Evolutionary conservation across 1,139 yeast species (phyloP).

Genomic region (Blastobotrys elegans): DNA sequence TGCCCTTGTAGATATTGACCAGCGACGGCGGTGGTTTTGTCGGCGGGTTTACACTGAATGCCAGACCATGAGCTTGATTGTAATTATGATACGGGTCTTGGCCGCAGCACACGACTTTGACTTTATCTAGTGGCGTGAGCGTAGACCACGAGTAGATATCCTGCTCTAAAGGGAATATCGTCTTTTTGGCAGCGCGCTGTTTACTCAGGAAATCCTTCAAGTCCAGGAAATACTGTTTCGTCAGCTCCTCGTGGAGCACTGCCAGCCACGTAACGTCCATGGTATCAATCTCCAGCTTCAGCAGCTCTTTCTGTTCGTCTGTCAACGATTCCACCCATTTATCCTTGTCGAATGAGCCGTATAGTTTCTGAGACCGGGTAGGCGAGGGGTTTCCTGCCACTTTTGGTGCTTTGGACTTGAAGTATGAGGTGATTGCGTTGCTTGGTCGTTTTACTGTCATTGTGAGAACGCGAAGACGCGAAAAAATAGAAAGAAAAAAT

Average conservation of each 20-base stretch:
- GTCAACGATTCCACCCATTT: slow-evolving; percentile 53
- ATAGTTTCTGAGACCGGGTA: background rate
- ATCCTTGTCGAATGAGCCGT: slow-evolving; percentile 42
- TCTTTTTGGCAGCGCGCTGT: slow-evolving; percentile 34
- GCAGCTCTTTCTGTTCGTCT: slow-evolving; percentile 47
- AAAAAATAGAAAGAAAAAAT: too few species aligned
- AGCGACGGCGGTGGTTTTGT: slow-evolving; percentile 87
- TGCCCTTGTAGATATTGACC: slow-evolving; percentile 77
- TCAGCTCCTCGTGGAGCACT: slow-evolving; percentile 61
- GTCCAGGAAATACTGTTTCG: slow-evolving; percentile 78
- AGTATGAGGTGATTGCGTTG: slow-evolving; percentile 20
- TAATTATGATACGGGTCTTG: slow-evolving; percentile 95
- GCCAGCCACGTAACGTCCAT: slow-evolving; percentile 78
- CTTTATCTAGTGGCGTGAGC: slow-evolving; percentile 67
- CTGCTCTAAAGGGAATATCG: slow-evolving; percentile 69
- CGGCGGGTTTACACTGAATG: slow-evolving; percentile 85
- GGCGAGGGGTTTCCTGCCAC: slow-evolving; percentile 6
- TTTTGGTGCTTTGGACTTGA: slow-evolving; percentile 20
- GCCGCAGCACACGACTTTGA: slow-evolving; percentile 79
- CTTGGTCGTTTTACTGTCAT: slow-evolving; percentile 8
- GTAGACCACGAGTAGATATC: slow-evolving; percentile 94
- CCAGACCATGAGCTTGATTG: slow-evolving; percentile 95
- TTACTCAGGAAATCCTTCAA: slow-evolving; percentile 56
- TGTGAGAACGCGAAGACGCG: background rate
- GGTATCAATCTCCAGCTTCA: slow-evolving; percentile 62